Evolutionary conservation across 1,139 yeast genomes (phyloP).

Genomic region (Geotrichum bryndzae): DNA sequence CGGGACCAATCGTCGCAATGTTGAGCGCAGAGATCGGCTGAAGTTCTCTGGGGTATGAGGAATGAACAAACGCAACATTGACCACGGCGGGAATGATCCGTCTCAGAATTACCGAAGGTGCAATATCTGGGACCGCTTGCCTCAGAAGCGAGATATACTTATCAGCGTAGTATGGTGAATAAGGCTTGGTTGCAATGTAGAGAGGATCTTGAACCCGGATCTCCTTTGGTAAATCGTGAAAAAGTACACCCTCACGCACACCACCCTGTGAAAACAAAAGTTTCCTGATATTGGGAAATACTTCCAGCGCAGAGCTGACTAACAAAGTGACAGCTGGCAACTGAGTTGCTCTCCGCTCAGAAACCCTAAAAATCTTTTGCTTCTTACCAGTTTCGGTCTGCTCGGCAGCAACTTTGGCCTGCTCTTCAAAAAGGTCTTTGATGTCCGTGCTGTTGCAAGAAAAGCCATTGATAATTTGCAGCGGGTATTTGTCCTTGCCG

Average conservation of each 20-base stretch:
- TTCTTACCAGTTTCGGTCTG: conserved; percentile 15
- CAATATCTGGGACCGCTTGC: conserved; percentile 47
- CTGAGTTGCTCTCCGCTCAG: conserved; percentile 55
- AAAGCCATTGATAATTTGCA: conserved; percentile 58
- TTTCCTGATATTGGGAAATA: conserved; percentile 52
- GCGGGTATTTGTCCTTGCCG: conserved; percentile 47
- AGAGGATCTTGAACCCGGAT: conserved; percentile 59
- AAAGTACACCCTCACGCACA: conserved; percentile 63
- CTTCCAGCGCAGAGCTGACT: conserved; percentile 52
- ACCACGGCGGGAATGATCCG: conserved; percentile 62
- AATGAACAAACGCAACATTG: conserved; percentile 63
- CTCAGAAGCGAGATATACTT: conserved; percentile 46
- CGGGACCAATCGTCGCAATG: conserved; percentile 60
- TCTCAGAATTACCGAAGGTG: conserved; percentile 50
- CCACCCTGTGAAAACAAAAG: conserved; percentile 66
- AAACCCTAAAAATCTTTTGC: conserved; percentile 49
- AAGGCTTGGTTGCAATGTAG: conserved; percentile 55
- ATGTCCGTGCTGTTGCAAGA: conserved; percentile 50
- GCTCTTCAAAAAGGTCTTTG: conserved; percentile 26
- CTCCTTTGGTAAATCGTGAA: conserved; percentile 49
- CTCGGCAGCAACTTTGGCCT: conserved; percentile 10
- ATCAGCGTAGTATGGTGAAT: conserved; percentile 53
- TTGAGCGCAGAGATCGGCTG: conserved; percentile 66
- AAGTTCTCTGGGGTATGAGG: conserved; percentile 62
- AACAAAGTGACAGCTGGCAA: conserved; percentile 58